Percentiles rank a stretch among this genome's conserved stretches.
Conservation (phyloP, 352 stramenopile genomes). For the Pythium aquatile region DNA sequence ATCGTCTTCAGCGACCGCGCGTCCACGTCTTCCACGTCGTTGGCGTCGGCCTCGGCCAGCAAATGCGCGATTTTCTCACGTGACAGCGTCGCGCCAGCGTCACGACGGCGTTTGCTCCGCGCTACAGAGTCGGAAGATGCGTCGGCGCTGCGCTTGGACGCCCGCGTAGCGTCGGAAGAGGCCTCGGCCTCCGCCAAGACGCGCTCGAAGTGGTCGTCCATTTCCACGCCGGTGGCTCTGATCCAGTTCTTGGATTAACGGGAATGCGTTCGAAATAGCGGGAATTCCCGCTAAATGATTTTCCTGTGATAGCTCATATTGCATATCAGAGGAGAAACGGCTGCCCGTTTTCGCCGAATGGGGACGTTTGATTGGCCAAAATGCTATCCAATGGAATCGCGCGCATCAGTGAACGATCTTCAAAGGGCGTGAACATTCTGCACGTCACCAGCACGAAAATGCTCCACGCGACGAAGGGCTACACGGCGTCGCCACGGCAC, state of each 20-base stretch:
- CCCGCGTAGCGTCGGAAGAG: neutral
- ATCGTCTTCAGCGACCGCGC: slow-evolving; percentile 44
- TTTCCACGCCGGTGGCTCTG: slow-evolving; percentile 10
- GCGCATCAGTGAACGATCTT: slow-evolving; percentile 21
- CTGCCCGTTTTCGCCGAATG: slow-evolving; percentile 2
- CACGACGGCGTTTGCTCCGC: slow-evolving; percentile 10
- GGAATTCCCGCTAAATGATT: neutral
- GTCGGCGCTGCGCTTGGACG: slow-evolving; percentile 10
- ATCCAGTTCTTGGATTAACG: slow-evolving; percentile 2
- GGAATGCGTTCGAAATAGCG: neutral
- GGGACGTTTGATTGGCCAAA: neutral
- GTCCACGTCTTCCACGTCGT: slow-evolving; percentile 57
- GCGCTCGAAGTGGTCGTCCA: slow-evolving; percentile 67
- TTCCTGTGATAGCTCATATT: neutral
- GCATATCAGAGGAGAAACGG: neutral
- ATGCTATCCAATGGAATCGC: slow-evolving; percentile 9
- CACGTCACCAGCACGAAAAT: neutral
- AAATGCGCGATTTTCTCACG: slow-evolving; percentile 42
- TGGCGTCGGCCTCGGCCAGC: slow-evolving; percentile 41
- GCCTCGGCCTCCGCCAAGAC: slow-evolving; percentile 35
- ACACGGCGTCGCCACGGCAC: neutral
- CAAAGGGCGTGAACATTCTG: slow-evolving; percentile 14
- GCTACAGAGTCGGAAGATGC: neutral
- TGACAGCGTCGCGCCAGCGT: slow-evolving; percentile 19
- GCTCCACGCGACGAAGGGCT: neutral